Percentiles rank a stretch among this genome's conserved stretches.
Conservation (phyloP, 2,329 filamentous ascomycete genomes). For the Fusarium palustre region DNA sequence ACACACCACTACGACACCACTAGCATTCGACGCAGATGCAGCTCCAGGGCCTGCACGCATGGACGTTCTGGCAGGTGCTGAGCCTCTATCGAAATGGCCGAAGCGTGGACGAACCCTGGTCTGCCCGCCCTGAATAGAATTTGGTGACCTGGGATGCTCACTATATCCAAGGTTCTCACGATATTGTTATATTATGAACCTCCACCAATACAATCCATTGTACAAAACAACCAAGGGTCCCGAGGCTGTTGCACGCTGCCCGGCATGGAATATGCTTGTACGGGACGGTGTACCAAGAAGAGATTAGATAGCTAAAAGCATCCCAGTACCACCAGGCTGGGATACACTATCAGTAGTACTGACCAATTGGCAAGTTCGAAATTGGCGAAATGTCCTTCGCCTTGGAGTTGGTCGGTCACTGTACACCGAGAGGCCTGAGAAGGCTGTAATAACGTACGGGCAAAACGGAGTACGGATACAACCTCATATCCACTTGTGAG, state of each 20-base stretch:
- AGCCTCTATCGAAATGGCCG: slow-evolving; percentile 13
- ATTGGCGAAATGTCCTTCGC: slow-evolving; percentile 26
- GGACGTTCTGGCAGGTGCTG: slow-evolving; percentile 23
- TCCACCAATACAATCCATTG: slow-evolving; percentile 38
- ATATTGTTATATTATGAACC: slow-evolving; percentile 28
- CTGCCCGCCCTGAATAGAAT: slow-evolving; percentile 32
- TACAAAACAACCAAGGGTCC: slow-evolving; percentile 6
- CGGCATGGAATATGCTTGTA: slow-evolving; percentile 34
- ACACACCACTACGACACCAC: slow-evolving; percentile 48
- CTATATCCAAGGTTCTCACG: slow-evolving; percentile 32
- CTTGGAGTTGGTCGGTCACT: slow-evolving; percentile 11
- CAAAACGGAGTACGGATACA: slow-evolving; percentile 10
- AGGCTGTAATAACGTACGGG: slow-evolving; percentile 14
- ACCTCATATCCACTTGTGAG: slow-evolving; percentile 27
- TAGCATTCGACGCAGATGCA: slow-evolving; percentile 41
- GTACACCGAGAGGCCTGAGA: slow-evolving; percentile 13
- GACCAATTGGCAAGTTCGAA: slow-evolving; percentile 34
- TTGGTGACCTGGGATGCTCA: slow-evolving; percentile 18
- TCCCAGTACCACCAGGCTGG: slow-evolving; percentile 37
- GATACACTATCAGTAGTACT: slow-evolving; percentile 29
- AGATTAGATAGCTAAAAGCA: slow-evolving; percentile 37
- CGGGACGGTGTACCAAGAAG: slow-evolving; percentile 10
- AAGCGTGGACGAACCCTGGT: slow-evolving; percentile 38
- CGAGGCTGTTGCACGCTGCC: slow-evolving; percentile 16
- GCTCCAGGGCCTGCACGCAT: slow-evolving; percentile 21